Percentiles rank a stretch among this genome's conserved stretches.
These are phyloP conservation scores for Lactarius vividus DNA, from an alignment of 768 basidiomycete genomes.

Conservation along the genomic window DNA sequence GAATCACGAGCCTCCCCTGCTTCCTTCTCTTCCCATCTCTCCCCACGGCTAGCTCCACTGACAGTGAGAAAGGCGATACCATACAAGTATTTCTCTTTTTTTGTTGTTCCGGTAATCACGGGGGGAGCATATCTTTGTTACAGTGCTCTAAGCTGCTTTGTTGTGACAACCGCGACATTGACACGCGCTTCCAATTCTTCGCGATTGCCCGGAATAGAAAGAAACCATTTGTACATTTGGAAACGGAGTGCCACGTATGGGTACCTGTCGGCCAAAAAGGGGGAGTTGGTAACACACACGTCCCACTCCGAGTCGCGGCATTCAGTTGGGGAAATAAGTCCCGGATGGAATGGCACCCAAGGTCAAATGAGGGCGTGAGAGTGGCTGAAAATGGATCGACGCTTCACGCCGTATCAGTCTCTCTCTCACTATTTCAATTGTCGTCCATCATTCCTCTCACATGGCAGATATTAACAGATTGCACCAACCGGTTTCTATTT, in stretches of 20 bases:
- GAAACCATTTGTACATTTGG: not conserved
- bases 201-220: not conserved
- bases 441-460: not conserved
- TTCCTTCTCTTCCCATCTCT: not conserved
- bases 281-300: not conserved
- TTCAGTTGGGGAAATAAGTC: not conserved
- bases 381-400: slow-evolving; percentile 15
- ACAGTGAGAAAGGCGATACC: not conserved
- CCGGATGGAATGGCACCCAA: not conserved
- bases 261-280: not conserved
- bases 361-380: not conserved
- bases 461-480: not conserved
- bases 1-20: not conserved
- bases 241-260: not conserved
- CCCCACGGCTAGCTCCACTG: not conserved
- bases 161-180: not conserved
- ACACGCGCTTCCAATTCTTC: not conserved
- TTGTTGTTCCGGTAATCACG: not conserved
- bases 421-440: not conserved
- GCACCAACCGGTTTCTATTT: slow-evolving; percentile 6
- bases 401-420: not conserved
- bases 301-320: not conserved
- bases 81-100: not conserved
- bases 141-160: not conserved
- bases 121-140: not conserved